Base-by-base conservation (phyloP, 176 grass and related monocot genomes). In the Echinochloa phyllopogon region DNA sequence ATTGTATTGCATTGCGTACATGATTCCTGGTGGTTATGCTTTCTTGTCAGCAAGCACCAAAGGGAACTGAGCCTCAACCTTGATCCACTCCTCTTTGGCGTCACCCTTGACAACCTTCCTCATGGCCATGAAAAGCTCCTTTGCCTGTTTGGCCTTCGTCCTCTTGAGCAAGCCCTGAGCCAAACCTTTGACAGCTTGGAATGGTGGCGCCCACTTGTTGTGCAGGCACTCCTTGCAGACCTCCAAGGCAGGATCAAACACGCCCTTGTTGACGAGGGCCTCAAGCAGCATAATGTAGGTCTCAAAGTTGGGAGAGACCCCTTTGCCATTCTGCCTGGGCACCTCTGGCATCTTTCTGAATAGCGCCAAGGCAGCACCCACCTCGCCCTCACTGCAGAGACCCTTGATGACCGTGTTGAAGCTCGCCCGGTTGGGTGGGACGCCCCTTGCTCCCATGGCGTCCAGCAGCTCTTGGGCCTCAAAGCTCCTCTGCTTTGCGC, bases 381-480 rank as follows among this genome's bases (percentile, higher is more conserved):
- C 65, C 70, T 97, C 53, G 11, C 88, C 88, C 74, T 89, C 84
- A 58, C 81, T 91, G 83, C 86, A 89, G 48, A 93, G 86, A 0
- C 90, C 92, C 73, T 43, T 36, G 18, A 97, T 94, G 67, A 97
- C 79, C 8, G 84, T 84, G 64, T 94, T 91, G 48, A 91, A 94
- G 82, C 63, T 82, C 5, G 33, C 42, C 1, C 73, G 55, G 69
- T 97, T 94, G 6, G 90, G 90, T 1, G 42, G 64, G 12, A 93
- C 40, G 10, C 79, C 85, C 2, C 84, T 91, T 0, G 81, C 76
- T 3, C 21, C 39, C 92, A 97, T 97, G 39, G 72, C 84, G 38
- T 86, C 74, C 37, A 94, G 65, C 65, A 94, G 67, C 81, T 97
- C 92, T 17, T 72, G 72, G 4, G 95, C 90, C 70, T 97, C 74